phyloP scores from a whole-genome alignment of 805 yeast genomes.

The Metschnikowia kunwiensis region DNA sequence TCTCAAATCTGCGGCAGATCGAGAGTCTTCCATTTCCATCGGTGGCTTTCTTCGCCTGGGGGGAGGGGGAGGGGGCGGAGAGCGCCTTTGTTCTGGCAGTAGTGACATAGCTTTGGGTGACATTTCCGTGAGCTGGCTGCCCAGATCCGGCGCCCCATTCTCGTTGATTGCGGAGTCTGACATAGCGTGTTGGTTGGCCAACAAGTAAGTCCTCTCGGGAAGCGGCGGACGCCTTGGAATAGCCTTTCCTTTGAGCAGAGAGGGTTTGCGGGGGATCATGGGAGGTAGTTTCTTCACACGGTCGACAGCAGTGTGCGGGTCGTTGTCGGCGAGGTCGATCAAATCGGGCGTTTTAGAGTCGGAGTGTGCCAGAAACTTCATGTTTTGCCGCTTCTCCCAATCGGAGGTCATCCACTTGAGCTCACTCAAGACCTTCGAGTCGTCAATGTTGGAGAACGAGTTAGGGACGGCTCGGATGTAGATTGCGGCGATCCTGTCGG shows the following conservation, averaged over 20 bases:
- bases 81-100: too few species aligned
- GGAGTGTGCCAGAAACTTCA: conserved; percentile 4
- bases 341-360: conserved; percentile 23
- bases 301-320: conserved; percentile 4
- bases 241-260: conserved; percentile 32
- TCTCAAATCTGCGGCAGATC: neutral
- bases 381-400: conserved; percentile 12
- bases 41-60: conserved; percentile 20
- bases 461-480: conserved; percentile 74
- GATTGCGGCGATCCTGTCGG: conserved; percentile 66
- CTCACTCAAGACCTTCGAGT: conserved; percentile 31
- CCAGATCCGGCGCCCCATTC: neutral
- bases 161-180: conserved; percentile 1
- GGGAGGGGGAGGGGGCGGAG: conserved; percentile 31
- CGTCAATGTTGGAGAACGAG: conserved; percentile 59
- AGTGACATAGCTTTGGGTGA: neutral
- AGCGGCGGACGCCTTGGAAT: conserved; percentile 31
- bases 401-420: conserved; percentile 23
- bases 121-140: conserved; percentile 1
- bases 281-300: conserved; percentile 32
- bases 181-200: conserved; percentile 5
- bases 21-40: conserved; percentile 1
- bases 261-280: conserved; percentile 49
- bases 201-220: conserved; percentile 23
- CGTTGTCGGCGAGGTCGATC: conserved; percentile 37